Percentiles rank a stretch among this genome's conserved stretches.
Conservation (phyloP, 371 early-diverging fungal genomes). For the Syncephalastrum monosporum region DNA sequence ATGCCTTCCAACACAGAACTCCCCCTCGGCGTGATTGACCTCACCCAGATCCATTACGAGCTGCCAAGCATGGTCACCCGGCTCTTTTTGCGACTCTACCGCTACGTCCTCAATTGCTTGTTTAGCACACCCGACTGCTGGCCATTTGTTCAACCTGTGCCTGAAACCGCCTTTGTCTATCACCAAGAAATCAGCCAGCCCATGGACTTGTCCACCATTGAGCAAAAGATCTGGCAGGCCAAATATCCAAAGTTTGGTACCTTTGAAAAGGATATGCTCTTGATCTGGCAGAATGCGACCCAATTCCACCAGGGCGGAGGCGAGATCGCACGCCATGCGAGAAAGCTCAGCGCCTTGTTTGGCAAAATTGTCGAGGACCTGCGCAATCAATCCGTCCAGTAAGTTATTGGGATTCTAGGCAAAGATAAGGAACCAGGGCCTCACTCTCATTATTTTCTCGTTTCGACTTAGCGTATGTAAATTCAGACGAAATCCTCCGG, state of each 20-base stretch:
- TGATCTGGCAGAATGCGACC: slow-evolving; percentile 47
- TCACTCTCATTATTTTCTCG: not conserved
- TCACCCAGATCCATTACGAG: slow-evolving; percentile 30
- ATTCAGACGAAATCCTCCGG: no score
- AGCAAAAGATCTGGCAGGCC: slow-evolving; percentile 40
- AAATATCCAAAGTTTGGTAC: slow-evolving; percentile 42
- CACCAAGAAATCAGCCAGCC: slow-evolving; percentile 38
- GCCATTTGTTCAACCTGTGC: slow-evolving; percentile 49
- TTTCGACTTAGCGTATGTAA: not conserved
- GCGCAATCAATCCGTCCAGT: slow-evolving; percentile 28
- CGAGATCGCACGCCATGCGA: slow-evolving; percentile 40
- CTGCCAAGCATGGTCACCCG: slow-evolving; percentile 38
- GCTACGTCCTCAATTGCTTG: slow-evolving; percentile 44
- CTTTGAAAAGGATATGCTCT: slow-evolving; percentile 43
- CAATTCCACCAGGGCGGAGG: slow-evolving; percentile 36
- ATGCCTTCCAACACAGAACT: not conserved
- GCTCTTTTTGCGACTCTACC: slow-evolving; percentile 40
- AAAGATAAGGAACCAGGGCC: slow-evolving; percentile 7
- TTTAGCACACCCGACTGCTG: slow-evolving; percentile 45
- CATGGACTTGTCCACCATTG: slow-evolving; percentile 46
- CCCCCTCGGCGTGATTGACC: slow-evolving; percentile 11
- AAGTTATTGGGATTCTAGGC: no score
- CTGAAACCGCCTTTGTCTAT: slow-evolving; percentile 32
- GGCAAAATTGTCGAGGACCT: slow-evolving; percentile 33
- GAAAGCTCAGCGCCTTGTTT: slow-evolving; percentile 34